Percentiles rank a stretch among this genome's conserved stretches.
phyloP scores from a whole-genome alignment of 176 grass and related monocot species.

The Avena insularis region DNA sequence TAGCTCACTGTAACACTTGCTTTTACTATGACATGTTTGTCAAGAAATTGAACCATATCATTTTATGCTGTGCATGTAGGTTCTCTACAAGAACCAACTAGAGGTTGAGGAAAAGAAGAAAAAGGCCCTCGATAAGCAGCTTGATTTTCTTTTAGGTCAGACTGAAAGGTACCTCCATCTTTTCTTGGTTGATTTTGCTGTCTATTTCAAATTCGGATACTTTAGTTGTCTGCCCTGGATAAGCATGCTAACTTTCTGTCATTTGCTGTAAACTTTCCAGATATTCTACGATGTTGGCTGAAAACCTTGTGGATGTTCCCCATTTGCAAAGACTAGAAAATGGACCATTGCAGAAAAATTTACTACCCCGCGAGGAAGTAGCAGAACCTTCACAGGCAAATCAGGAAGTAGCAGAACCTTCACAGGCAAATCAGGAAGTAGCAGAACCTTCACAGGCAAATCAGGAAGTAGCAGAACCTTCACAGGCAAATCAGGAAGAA shows the following conservation, averaged over 20 bases:
- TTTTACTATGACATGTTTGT: slow-evolving; percentile 6
- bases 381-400: slow-evolving; percentile 35
- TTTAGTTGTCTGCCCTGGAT: background rate
- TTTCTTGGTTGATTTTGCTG: slow-evolving; percentile 11
- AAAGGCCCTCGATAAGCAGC: slow-evolving; percentile 91
- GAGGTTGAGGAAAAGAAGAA: slow-evolving; percentile 96
- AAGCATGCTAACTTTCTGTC: slow-evolving; percentile 29
- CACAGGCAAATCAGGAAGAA: slow-evolving; percentile 3
- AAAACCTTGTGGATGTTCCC: slow-evolving; percentile 84
- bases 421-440: background rate
- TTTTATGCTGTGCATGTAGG: slow-evolving; percentile 50
- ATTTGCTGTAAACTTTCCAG: slow-evolving; percentile 50
- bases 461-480: slow-evolving; percentile 2
- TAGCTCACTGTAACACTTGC: slow-evolving; percentile 16
- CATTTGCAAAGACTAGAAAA: slow-evolving; percentile 56
- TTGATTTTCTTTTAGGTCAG: slow-evolving; percentile 97
- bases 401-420: slow-evolving; percentile 18
- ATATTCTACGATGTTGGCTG: slow-evolving; percentile 99
- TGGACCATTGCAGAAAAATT: slow-evolving; percentile 43
- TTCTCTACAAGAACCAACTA: slow-evolving; percentile 96
- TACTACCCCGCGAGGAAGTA: slow-evolving; percentile 52
- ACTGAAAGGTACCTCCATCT: slow-evolving; percentile 80
- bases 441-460: slow-evolving; percentile 1
- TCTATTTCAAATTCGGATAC: background rate
- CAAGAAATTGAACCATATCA: slow-evolving; percentile 35